Evolutionary conservation across 2,329 filamentous ascomycete species (phyloP).

Genomic region (Colletotrichum sp.): DNA sequence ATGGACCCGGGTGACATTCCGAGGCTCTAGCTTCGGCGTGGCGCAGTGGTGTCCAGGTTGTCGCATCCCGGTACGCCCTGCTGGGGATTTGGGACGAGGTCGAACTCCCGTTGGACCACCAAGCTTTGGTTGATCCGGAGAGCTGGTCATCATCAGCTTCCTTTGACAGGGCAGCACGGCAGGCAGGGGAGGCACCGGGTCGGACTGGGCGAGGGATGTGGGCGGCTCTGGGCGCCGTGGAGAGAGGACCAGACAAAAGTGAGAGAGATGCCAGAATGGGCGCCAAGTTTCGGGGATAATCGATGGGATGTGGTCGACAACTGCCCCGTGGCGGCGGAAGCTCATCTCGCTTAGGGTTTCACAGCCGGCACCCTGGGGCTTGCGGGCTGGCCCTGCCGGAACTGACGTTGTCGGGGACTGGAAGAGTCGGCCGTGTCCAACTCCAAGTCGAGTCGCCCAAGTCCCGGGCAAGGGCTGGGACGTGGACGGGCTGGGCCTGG

Average conservation of each 20-base stretch:
- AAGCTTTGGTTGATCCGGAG: constrained; percentile 17
- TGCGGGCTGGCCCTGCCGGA: neutral
- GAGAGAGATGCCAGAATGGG: constrained; percentile 2
- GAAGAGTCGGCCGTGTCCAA: neutral
- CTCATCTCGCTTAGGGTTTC: constrained; percentile 25
- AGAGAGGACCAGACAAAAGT: neutral
- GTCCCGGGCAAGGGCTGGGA: neutral
- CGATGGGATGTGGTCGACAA: constrained; percentile 3
- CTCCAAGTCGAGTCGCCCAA: neutral
- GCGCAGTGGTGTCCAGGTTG: constrained; percentile 6
- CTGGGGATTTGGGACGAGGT: neutral
- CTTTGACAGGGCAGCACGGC: neutral
- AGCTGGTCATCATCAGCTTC: neutral
- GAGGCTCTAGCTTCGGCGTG: constrained; percentile 14
- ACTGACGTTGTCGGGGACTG: constrained; percentile 5
- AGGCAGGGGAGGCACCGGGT: neutral
- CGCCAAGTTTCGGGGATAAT: neutral
- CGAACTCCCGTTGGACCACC: neutral
- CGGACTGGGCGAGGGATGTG: constrained; percentile 5
- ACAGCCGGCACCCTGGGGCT: constrained; percentile 7
- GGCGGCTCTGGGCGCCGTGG: constrained; percentile 10
- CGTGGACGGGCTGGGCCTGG: constrained; percentile 4
- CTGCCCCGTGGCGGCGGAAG: constrained; percentile 19
- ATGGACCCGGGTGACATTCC: constrained; percentile 11
- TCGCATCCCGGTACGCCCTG: constrained; percentile 1